A percentile compares a stretch with the other conserved stretches of the same genome.
These are phyloP conservation scores for Tieghemostelium lacteum DNA, from an alignment of 78 protist genomes.

Conservation along the genomic window DNA sequence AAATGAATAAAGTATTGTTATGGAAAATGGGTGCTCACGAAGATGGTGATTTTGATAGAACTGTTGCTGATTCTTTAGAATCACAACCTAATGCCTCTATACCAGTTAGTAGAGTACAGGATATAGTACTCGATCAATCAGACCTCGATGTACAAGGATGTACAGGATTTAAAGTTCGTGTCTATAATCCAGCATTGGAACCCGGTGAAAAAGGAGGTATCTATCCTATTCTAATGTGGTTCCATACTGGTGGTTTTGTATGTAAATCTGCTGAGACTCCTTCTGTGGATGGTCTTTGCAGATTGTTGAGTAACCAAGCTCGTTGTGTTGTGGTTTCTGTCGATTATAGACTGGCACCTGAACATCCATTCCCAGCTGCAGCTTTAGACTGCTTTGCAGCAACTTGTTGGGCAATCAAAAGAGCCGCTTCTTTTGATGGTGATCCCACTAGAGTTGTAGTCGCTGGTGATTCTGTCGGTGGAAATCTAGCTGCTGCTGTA, in stretches of 20 bases:
- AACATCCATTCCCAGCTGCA: slow-evolving; percentile 65
- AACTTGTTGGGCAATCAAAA: slow-evolving; percentile 78
- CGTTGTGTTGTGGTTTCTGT: slow-evolving; percentile 57
- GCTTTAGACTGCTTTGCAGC: slow-evolving; percentile 78
- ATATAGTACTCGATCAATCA: slow-evolving; percentile 29
- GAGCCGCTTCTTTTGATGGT: slow-evolving; percentile 60
- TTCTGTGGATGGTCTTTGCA: slow-evolving; percentile 68
- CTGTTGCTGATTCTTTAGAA: slow-evolving; percentile 40
- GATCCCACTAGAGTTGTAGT: slow-evolving; percentile 67
- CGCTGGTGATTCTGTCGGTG: slow-evolving; percentile 78
- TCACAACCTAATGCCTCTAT: slow-evolving; percentile 34
- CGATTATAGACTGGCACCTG: slow-evolving; percentile 80
- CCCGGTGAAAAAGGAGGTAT: slow-evolving; percentile 37
- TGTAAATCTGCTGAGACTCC: slow-evolving; percentile 71
- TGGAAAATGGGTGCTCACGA: slow-evolving; percentile 80
- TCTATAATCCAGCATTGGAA: slow-evolving; percentile 66
- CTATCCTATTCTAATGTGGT: slow-evolving; percentile 72
- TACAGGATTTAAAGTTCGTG: slow-evolving; percentile 62
- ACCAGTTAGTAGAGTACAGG: slow-evolving; percentile 73
- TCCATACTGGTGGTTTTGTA: slow-evolving; percentile 74
- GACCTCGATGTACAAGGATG: slow-evolving; percentile 76
- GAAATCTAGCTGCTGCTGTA: slow-evolving; percentile 77
- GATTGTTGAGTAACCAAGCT: slow-evolving; percentile 61
- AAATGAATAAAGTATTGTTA: slow-evolving; percentile 40
- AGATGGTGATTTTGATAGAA: slow-evolving; percentile 69